These are phyloP conservation scores for Tylopilus plumbeoviolaceoides DNA, from an alignment of 768 basidiomycete genomes.

Conservation along the genomic window DNA sequence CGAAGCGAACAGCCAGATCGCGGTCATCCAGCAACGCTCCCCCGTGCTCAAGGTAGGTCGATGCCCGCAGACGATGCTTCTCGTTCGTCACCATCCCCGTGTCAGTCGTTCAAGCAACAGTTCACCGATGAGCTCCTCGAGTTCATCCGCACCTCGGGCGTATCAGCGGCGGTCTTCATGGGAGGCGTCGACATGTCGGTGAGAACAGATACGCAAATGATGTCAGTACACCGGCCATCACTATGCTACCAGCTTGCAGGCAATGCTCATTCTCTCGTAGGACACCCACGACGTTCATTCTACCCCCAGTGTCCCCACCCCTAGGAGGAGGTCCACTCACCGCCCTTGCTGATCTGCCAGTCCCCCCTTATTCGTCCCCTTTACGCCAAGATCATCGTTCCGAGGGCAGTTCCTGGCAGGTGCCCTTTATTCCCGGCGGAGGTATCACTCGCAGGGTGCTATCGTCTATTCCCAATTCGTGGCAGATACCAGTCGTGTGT, in stretches of 20 bases:
- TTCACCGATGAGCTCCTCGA: constrained; percentile 55
- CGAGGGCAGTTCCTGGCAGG: constrained; percentile 27
- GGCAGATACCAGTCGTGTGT: constrained; percentile 51
- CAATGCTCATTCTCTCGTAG: constrained; percentile 30
- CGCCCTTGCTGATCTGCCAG: constrained; percentile 43
- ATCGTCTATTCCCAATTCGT: constrained; percentile 46
- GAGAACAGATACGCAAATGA: constrained; percentile 74
- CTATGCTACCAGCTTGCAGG: constrained; percentile 3
- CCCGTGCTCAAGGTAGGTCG: constrained; percentile 66
- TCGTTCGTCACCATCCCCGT: not conserved
- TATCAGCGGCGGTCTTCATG: constrained; percentile 56
- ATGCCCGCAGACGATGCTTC: not conserved
- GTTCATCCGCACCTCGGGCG: constrained; percentile 50
- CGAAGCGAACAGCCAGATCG: constrained; percentile 42
- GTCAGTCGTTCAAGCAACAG: constrained; percentile 61
- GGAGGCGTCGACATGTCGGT: constrained; percentile 74
- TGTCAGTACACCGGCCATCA: constrained; percentile 40
- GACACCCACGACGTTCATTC: constrained; percentile 61
- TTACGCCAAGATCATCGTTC: constrained; percentile 33
- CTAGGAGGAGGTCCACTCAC: constrained; percentile 43
- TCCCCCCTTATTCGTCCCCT: constrained; percentile 52
- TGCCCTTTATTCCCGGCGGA: constrained; percentile 77
- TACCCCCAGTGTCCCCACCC: constrained; percentile 40
- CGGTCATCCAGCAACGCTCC: constrained; percentile 74
- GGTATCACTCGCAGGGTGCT: constrained; percentile 69